A percentile compares a stretch with the other conserved stretches of the same genome.
phyloP scores from a whole-genome alignment of 495 filamentous ascomycete species.

The Aspergillus carlsbadensis region DNA sequence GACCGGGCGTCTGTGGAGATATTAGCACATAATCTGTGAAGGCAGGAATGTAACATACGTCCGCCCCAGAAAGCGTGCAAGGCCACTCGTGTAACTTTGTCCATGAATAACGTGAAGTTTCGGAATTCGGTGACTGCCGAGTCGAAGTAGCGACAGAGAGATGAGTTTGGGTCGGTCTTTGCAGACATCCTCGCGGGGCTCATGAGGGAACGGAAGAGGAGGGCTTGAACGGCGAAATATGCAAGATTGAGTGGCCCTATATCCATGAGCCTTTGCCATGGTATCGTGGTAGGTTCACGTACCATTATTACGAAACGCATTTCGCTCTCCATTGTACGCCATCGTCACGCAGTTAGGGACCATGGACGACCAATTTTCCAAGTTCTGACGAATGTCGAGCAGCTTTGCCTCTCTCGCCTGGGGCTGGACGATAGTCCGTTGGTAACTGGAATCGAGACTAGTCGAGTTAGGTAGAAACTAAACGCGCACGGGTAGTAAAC shows the following conservation, averaged over 20 bases:
- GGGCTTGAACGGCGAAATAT: constrained; percentile 7
- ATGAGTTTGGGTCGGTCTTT: not conserved
- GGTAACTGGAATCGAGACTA: constrained; percentile 5
- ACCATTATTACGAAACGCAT: constrained; percentile 9
- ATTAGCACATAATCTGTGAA: not conserved
- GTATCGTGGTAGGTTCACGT: not conserved
- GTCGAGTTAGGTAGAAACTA: not conserved
- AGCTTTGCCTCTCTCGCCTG: not conserved
- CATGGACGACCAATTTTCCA: constrained; percentile 8
- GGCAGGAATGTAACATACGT: not conserved
- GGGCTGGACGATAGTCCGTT: not conserved
- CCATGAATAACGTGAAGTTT: constrained; percentile 10
- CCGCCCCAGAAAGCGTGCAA: constrained; percentile 11
- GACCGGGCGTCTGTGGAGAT: not conserved
- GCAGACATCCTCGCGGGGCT: constrained; percentile 9
- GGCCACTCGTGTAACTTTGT: not conserved
- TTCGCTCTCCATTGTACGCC: not conserved
- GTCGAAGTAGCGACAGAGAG: constrained; percentile 4
- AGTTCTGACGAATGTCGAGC: not conserved
- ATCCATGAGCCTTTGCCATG: not conserved
- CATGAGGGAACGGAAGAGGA: constrained; percentile 7
- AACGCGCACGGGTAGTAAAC: not conserved
- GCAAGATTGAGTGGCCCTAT: constrained; percentile 3
- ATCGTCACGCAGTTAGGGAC: constrained; percentile 7
- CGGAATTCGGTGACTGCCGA: not conserved